Evolutionary conservation across 2,329 filamentous ascomycete species (phyloP), one percentile per base, ranked within the genome.

Genomic region (Curvularia verruculosa): DNA sequence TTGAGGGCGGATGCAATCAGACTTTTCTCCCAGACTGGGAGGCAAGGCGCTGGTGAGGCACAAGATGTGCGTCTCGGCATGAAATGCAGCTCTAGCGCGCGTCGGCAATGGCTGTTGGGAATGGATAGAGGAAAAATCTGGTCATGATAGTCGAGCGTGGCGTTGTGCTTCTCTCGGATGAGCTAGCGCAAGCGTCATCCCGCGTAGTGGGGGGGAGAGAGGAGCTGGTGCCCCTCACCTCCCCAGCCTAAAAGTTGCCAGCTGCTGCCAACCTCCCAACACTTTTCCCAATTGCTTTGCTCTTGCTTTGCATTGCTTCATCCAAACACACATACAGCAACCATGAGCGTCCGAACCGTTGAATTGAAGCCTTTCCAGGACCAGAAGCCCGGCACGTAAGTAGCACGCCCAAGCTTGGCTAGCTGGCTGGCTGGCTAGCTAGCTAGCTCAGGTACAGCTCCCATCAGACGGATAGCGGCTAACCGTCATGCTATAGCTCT

Each of bases 341-440:
- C 40, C 23, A 77, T 96, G 92, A 85, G 82, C 76, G 80, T 88
- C 79, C 85, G 91, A 79, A 91, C 89, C 52, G 90, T 97, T 73
- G 85, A 89, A 69, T 87, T 96, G 78, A 87, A 87, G 78, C 87
- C 93, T 59, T 97, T 95, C 80, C 85, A 89, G 64, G 95, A 98
- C 85, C 95, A 99, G 86, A 99, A 99, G 85, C 92, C 94, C 65
- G 94, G 94, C 86, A 98, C 94, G 94, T 97, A 87, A 80, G 94
- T 92, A 10, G 2, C 9, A 19, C 21, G 13, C n/a, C 12, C 12
- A 40, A 57, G 49, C 54, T 56, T 15, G 9, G 41, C 29, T 34
- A 36, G 44, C 10, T 39, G 41, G 46, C 7, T n/a, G n/a, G n/a
- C n/a, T n/a, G n/a, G n/a, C n/a, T n/a, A n/a, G n/a, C n/a, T n/a